Evolutionary conservation across 306 rosid genomes (phyloP), one percentile per base, ranked within the genome.

Genomic region (Mimosa pudica): DNA sequence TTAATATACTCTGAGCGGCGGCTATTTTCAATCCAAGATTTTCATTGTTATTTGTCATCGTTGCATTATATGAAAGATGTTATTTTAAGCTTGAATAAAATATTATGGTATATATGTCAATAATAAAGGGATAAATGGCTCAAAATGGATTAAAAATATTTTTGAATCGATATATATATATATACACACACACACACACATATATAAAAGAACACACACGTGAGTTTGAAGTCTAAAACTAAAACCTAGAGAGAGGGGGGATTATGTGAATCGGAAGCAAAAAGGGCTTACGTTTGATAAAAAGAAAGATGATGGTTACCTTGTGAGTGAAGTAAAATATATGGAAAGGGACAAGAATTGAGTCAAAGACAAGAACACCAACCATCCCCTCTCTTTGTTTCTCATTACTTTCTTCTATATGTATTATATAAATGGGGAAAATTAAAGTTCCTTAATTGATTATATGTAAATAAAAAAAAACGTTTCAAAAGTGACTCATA

Each of bases 301-400:
- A 77, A 73, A 24, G 73, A 82, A 77, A 78, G 87, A 85, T 32
- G 80, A 78, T 85, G 89, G 88, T 94, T 90, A 89, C 93, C 98
- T 94, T 94, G 97, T 89, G 93, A 92, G 94, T 92, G 98, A 90
- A 90, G 97, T 88, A 92, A 90, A 87, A 82, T 82, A 78, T 52
- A 90, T 69, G 76, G 80, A 84, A 90, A 89, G 86, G 51, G 77
- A 74, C 86, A 81, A 86, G 84, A 88, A 82, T 87, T 83, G 91
- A 90, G 92, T 89, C 92, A 89, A 90, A 90, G 89, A 89, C 91
- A 89, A 90, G 89, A 85, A 84, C 84, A 87, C 77, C 82, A 87
- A 88, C 89, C 81, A 79, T 84, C 87, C 80, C 65, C 65, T 65
- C 72, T 87, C 65, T 44, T 24, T 68, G 78, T 80, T 75, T 81